These are phyloP conservation scores for Brasenia schreberi DNA, from an alignment of 164 flowering plant species.

Conservation along the genomic window DNA sequence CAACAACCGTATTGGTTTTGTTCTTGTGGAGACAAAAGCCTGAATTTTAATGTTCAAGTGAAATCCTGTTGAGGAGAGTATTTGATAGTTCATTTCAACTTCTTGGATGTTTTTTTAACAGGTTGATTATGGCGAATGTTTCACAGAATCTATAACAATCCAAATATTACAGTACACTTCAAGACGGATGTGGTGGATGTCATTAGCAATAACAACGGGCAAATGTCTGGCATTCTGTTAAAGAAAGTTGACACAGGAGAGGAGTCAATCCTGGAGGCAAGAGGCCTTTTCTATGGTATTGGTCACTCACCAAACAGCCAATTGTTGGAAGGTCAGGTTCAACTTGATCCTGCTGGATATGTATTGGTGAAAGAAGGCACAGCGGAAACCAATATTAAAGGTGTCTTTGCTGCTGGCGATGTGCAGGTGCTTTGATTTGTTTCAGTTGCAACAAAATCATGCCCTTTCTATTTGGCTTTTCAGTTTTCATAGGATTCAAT, in stretches of 20 bases:
- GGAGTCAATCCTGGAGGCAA: constrained; percentile 76
- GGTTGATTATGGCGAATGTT: constrained; percentile 99
- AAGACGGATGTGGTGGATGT: constrained; percentile 82
- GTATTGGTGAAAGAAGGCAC: constrained; percentile 71
- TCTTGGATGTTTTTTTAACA: constrained; percentile 96
- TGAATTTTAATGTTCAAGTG: too few relatives aligned
- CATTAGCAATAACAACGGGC: constrained; percentile 80
- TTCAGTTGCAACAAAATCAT: background rate
- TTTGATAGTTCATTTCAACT: constrained; percentile 64
- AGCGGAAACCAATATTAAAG: constrained; percentile 75
- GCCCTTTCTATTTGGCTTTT: background rate
- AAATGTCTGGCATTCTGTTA: constrained; percentile 86
- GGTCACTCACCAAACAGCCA: constrained; percentile 97
- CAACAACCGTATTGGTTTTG: too few relatives aligned
- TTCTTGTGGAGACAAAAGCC: background rate
- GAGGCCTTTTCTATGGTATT: constrained; percentile 89
- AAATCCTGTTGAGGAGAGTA: background rate
- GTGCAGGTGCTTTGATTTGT: constrained; percentile 57
- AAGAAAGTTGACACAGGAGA: constrained; percentile 58
- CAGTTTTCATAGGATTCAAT: too few relatives aligned
- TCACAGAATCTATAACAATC: constrained; percentile 95
- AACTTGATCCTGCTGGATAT: constrained; percentile 78
- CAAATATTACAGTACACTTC: constrained; percentile 95
- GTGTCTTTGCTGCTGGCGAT: constrained; percentile 99
- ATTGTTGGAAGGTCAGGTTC: constrained; percentile 75